A percentile compares a stretch with the other conserved stretches of the same genome.
Evolutionary conservation across 2,329 filamentous ascomycete species (phyloP).

Genomic region (Xylariaceae sp.): DNA sequence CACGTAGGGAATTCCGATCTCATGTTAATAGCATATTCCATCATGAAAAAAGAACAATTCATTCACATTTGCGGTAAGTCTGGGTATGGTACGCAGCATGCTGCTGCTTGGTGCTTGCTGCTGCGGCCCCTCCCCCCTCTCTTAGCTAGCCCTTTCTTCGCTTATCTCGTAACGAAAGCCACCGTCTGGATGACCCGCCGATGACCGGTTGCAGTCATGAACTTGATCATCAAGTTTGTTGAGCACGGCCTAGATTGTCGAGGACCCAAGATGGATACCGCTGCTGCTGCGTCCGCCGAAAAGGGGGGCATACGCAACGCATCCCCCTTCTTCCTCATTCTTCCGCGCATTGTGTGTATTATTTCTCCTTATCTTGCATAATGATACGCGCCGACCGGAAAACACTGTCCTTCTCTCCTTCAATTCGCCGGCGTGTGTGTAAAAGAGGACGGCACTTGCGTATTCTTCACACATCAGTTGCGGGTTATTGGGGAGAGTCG

Average conservation of each 20-base stretch:
- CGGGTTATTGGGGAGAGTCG: no score
- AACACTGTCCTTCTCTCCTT: neutral
- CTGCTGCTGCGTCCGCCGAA: neutral
- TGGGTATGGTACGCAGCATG: no score
- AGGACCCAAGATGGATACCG: neutral
- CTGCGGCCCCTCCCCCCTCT: no score
- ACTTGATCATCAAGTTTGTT: neutral
- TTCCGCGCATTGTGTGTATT: neutral
- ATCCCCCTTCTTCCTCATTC: neutral
- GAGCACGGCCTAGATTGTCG: neutral
- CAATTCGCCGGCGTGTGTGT: neutral
- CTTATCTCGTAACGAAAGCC: neutral
- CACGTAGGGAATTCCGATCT: constrained; percentile 2
- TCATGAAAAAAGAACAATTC: neutral
- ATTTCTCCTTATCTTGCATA: neutral
- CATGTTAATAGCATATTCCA: neutral
- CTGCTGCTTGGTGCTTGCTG: no score
- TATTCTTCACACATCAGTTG: no score
- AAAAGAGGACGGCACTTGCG: neutral
- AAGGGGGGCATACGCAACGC: neutral
- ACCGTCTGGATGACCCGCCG: neutral
- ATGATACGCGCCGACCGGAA: neutral
- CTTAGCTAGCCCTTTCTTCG: neutral
- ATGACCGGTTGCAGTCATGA: neutral
- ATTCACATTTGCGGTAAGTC: neutral